Base-by-base conservation (phyloP, 1,284 basidiomycete species). In the Thecaphora frezii region DNA sequence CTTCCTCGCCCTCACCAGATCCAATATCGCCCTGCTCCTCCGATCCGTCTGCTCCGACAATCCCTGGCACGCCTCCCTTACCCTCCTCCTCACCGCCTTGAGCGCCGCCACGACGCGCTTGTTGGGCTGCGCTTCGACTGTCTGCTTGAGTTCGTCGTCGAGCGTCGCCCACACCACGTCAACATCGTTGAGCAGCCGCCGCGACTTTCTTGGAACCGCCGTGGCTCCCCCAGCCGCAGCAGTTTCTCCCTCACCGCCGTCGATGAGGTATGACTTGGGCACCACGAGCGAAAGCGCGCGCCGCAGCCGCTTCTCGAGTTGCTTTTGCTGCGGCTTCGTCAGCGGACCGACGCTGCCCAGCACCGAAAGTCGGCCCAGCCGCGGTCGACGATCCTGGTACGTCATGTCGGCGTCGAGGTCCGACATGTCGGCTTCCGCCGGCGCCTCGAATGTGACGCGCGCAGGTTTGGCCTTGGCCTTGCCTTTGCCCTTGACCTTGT, bases 151-250 rank as follows among this genome's bases (percentile, higher is more conserved):
- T 22, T 66, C 64, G 12, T 66, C 64, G 23, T 66, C 64, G 42
- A 66, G 58, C 16, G 61, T 48, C 36, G 55, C 55, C 64, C 64
- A 66, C 44, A 66, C 56, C 22, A 66, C 55, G 51, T 66, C 64
- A 22, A 62, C 58, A 44, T 66, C 64, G 56, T 66, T 66, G 45
- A 66, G 64, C 23, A 62, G 58, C 24, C 52, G 55, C 26, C 43
- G 54, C 23, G 63, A 60, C 39, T 66, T 66, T 49, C 54, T 51
- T 14, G 12, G 7, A 16, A 40, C n/a, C 39, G 49, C 51, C 26
- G 50, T 60, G 14, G 28, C n/a, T 3, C 48, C 24, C 14, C 7
- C 39, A 7, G 51, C 22, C 1, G 21, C 24, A 8, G 42, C 36
- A 10, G 41, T 33, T 14, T 57, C 44, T 37, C 52, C 58, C 2